These are phyloP conservation scores for Pisolithus marmoratus DNA, from an alignment of 768 basidiomycete species.

Conservation along the genomic window DNA sequence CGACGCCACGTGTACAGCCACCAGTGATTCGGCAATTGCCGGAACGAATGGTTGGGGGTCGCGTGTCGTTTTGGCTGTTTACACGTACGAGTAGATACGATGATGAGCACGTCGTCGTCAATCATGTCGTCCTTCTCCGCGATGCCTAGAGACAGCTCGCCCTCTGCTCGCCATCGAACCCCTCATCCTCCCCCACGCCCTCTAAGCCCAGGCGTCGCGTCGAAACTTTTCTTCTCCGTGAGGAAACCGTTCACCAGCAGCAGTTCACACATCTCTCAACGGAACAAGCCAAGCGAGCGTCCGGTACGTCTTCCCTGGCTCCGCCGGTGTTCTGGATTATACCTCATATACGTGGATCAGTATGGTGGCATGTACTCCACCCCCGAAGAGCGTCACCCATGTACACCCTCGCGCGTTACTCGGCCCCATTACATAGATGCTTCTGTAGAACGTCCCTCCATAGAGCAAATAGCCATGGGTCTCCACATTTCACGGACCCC, in stretches of 20 bases:
- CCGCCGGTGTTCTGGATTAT: conserved; percentile 2
- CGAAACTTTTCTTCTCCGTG: conserved; percentile 26
- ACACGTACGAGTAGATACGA: neutral
- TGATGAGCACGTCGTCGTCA: conserved; percentile 11
- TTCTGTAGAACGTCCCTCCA: conserved; percentile 47
- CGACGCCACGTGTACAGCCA: too few species aligned
- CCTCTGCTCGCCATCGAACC: neutral
- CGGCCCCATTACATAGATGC: conserved; percentile 36
- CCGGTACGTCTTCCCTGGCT: conserved; percentile 14
- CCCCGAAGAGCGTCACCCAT: conserved; percentile 32
- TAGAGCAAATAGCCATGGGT: conserved; percentile 79
- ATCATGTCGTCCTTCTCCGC: conserved; percentile 9
- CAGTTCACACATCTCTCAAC: conserved; percentile 11
- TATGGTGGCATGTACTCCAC: conserved; percentile 37
- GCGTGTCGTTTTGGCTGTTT: too few species aligned
- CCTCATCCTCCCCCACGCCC: conserved; percentile 1
- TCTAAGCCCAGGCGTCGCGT: conserved; percentile 15
- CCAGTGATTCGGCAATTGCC: too few species aligned
- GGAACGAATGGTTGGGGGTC: too few species aligned
- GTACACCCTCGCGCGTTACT: conserved; percentile 29
- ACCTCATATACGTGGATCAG: conserved; percentile 9
- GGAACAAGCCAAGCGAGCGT: conserved; percentile 13
- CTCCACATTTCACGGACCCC: conserved; percentile 73
- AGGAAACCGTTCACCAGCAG: conserved; percentile 21
- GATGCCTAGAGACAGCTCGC: conserved; percentile 5